Evolutionary conservation across 805 yeast species (phyloP), one percentile per base, ranked within the genome.

Genomic region (Starmerella sirachaensis): DNA sequence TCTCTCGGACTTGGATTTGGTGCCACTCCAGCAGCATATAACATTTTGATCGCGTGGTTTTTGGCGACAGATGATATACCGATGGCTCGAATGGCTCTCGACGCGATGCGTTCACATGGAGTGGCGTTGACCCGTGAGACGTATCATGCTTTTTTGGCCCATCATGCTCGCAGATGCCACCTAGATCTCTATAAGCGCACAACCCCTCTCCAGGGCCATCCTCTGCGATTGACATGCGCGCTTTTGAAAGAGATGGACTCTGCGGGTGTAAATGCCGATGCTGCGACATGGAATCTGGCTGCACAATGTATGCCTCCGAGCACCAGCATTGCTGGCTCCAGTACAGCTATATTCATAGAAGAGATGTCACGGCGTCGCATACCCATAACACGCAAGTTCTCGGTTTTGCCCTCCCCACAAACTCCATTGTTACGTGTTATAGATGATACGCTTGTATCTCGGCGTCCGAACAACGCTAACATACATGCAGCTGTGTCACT

Each of bases 231-330:
- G 36, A 38, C 46, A 13, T 35, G 34, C 29, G 18, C 21, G 5
- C 25, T 22, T 4, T 28, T 48, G 29, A 25, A 18, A 7, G 12
- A 11, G 3, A 41, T 48, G 46, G 21, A 18, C 7, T n/a, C 10
- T 6, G 20, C 16, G 12, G 37, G 40, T 8, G 31, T 45, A 10
- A 18, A 13, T 16, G 48, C 49, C 10, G 35, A 38, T 19, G 13
- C 30, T 4, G 33, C 17, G 27, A 48, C 52, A 2, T 48, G 52
- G 52, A 48, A 48, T 17, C 37, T 38, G 19, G 46, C 33, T 19
- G 18, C 46, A 31, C 44, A 37, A 35, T 40, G 45, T 24, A 46
- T 48, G 50, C 52, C 52, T 4, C n/a, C n/a, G n/a, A n/a, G n/a
- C n/a, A n/a, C n/a, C n/a, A n/a, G n/a, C n/a, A n/a, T n/a, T n/a